Evolutionary conservation across 148 eudicot genomes (phyloP), one percentile per base, ranked within the genome.

Genomic region (Nepenthes mirabilis): DNA sequence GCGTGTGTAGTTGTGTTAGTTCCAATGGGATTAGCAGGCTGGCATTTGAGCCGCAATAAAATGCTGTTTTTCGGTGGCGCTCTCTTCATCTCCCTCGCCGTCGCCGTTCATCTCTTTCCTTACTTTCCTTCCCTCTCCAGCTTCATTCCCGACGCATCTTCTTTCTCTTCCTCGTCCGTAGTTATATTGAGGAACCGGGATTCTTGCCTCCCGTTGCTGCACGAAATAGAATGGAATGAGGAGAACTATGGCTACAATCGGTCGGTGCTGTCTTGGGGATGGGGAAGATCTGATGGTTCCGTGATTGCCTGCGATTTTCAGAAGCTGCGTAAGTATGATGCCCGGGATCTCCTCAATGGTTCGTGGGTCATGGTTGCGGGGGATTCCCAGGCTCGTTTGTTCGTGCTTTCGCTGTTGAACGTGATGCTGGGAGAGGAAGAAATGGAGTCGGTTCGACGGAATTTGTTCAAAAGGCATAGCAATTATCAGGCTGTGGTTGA

Each of bases 21-120:
- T 36, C 98, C 98, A 36, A 86, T 93, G 95, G 95, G 82, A 3
- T 79, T 93, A 80, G 96, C 98, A 2, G 98, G 98, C 0, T 93
- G 82, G 83, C 96, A 88, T 64, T 77, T 93, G 34, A 93, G 98
- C 65, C 95, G 98, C 53, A 88, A 93, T 67, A 93, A 88, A 62
- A 74, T 93, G 75, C 81, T 93, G 10, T 93, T 93, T 71, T 93
- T 93, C 63, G 80, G 96, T 62, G 88, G 91, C 33, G 91, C 96
- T 10, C 81, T 93, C 9, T 93, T 93, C 67, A 86, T 93, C 14
- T 75, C 98, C 49, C 91, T 93, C 36, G 95, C 95, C 43, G 77
- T 93, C 47, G 81, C 83, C 61, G 96, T 93, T 56, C 98, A 93
- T 58, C 80, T 93, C 69, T 85, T 86, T 10, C 98, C 98, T 47